phyloP scores from a whole-genome alignment of 208 protist species.

The Crithidia sp. region DNA sequence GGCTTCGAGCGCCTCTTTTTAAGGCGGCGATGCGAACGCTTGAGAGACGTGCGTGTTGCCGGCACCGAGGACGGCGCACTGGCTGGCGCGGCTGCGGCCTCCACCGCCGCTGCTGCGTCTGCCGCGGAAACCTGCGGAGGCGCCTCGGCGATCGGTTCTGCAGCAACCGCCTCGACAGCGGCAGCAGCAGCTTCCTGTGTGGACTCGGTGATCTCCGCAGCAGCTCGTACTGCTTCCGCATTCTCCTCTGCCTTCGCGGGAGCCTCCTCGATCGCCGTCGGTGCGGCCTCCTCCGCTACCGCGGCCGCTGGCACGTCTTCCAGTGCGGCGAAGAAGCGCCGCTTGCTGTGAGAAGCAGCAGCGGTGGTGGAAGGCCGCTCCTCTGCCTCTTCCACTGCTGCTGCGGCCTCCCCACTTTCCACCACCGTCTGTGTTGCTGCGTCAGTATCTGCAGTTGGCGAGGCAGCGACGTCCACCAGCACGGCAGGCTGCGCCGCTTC shows the following conservation, averaged over 20 bases:
- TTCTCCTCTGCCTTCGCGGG: neutral
- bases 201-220: neutral
- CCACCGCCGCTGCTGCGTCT: neutral
- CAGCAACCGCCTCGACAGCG: conserved; percentile 3
- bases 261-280: too few species aligned
- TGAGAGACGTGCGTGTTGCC: neutral
- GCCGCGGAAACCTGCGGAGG: neutral
- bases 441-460: neutral
- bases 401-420: neutral
- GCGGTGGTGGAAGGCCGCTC: conserved; percentile 7
- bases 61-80: neutral
- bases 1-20: neutral
- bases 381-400: neutral
- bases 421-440: neutral
- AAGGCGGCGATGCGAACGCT: conserved; percentile 5
- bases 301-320: neutral
- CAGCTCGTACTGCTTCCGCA: neutral
- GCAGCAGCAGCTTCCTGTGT: neutral
- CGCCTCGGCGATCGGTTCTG: neutral
- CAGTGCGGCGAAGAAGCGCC: conserved; percentile 6
- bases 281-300: neutral
- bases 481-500: neutral
- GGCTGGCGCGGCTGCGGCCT: neutral
- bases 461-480: neutral
- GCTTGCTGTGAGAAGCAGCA: neutral